These are phyloP conservation scores for Trichoderma asperelloides DNA, from an alignment of 495 filamentous ascomycete species.

Conservation along the genomic window DNA sequence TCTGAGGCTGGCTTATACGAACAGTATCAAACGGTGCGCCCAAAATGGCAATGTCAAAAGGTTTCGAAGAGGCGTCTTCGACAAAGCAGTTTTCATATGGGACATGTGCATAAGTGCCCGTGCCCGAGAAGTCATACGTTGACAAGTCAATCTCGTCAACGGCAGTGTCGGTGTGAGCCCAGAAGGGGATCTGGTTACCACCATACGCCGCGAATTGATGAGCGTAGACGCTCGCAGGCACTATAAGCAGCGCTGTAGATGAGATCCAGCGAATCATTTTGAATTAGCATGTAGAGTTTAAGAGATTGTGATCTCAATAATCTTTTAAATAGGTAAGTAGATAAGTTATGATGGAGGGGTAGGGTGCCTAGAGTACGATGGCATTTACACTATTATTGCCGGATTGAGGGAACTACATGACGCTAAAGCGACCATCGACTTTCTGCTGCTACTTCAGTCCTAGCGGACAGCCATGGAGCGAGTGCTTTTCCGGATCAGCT, in stretches of 20 bases:
- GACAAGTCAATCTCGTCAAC: background rate
- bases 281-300: background rate
- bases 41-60: conserved; percentile 78
- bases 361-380: too few relatives aligned
- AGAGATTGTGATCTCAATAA: background rate
- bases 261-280: background rate
- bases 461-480: too few relatives aligned
- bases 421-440: too few relatives aligned
- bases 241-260: background rate
- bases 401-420: too few relatives aligned
- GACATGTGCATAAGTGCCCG: conserved; percentile 62
- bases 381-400: too few relatives aligned
- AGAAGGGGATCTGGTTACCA: background rate
- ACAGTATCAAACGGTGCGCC: conserved; percentile 51
- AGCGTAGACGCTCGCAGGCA: background rate
- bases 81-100: conserved; percentile 73
- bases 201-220: background rate
- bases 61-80: conserved; percentile 45
- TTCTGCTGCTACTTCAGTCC: too few relatives aligned
- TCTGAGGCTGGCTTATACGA: conserved; percentile 8
- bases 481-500: too few relatives aligned
- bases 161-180: background rate
- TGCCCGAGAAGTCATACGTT: background rate
- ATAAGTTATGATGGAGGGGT: too few relatives aligned
- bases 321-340: background rate